Evolutionary conservation across 495 filamentous ascomycete species (phyloP).

Genomic region (Lentithecium fluviatile): DNA sequence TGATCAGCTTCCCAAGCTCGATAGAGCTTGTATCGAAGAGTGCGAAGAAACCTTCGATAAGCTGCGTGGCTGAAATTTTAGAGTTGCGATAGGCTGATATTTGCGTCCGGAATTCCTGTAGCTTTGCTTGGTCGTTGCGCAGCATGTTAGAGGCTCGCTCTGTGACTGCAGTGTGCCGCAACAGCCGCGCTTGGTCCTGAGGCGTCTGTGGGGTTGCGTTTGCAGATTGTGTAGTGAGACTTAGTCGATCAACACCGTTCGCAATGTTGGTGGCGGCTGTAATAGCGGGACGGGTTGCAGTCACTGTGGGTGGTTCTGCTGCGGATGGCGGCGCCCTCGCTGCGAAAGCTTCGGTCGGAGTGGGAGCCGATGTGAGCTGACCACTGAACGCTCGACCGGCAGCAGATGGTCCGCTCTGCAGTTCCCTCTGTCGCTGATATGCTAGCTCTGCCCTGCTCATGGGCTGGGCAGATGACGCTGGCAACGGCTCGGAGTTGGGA

Average conservation of each 20-base stretch:
- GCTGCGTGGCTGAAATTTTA: conserved; percentile 63
- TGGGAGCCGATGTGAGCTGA: conserved; percentile 55
- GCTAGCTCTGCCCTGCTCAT: conserved; percentile 84
- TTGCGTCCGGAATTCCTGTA: conserved; percentile 69
- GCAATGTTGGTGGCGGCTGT: conserved; percentile 28
- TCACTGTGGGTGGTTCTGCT: conserved; percentile 42
- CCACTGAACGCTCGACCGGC: conserved; percentile 79
- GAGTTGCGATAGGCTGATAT: conserved; percentile 73
- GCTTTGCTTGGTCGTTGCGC: conserved; percentile 67
- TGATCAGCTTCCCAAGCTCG: conserved; percentile 84
- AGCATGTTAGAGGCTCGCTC: conserved; percentile 81
- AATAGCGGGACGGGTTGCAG: conserved; percentile 42
- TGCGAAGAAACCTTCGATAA: conserved; percentile 79
- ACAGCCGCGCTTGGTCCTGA: conserved; percentile 74
- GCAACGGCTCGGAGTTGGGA: conserved; percentile 76
- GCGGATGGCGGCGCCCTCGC: conserved; percentile 42
- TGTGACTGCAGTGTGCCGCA: conserved; percentile 76
- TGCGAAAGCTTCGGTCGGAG: conserved; percentile 48
- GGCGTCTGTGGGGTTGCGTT: conserved; percentile 50
- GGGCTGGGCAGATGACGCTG: conserved; percentile 76
- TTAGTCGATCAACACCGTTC: conserved; percentile 14
- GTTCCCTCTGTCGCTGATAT: conserved; percentile 88
- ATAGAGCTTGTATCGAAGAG: conserved; percentile 76
- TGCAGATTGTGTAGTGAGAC: conserved; percentile 12
- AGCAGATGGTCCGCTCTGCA: conserved; percentile 77